phyloP scores from a whole-genome alignment of 2,329 filamentous ascomycete genomes.

The Chaetothyriales sp. region DNA sequence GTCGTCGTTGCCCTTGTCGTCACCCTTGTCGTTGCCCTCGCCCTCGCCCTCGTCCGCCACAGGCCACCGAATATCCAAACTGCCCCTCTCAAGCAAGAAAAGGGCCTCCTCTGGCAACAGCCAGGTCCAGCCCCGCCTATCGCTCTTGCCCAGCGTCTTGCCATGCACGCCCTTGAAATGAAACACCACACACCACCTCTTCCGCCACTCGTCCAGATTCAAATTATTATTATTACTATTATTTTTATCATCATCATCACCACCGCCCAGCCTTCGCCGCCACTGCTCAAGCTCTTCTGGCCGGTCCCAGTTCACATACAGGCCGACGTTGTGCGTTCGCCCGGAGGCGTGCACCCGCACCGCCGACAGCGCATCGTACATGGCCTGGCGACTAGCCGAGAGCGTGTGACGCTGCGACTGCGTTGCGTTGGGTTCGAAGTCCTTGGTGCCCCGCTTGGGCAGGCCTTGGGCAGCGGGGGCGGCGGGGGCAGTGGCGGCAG shows the following conservation, averaged over 20 bases:
- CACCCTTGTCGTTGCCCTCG: constrained; percentile 17
- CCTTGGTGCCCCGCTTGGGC: constrained; percentile 86
- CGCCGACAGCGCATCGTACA: constrained; percentile 73
- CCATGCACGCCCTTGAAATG: constrained; percentile 58
- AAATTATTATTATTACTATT: constrained; percentile 8
- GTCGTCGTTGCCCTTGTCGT: constrained; percentile 9
- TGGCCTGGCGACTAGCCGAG: constrained; percentile 65
- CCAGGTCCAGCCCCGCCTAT: constrained; percentile 56
- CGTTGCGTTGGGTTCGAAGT: constrained; percentile 89
- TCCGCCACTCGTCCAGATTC: constrained; percentile 2
- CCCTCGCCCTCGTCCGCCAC: constrained; percentile 20
- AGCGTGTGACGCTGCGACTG: constrained; percentile 63
- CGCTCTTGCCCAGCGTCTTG: constrained; percentile 59
- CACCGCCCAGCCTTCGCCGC: constrained; percentile 10
- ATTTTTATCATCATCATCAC: constrained; percentile 5
- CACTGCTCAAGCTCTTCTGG: constrained; percentile 3
- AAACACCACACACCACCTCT: constrained; percentile 46
- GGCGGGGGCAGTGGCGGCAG: no score
- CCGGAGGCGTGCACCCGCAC: constrained; percentile 54
- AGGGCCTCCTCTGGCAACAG: constrained; percentile 81
- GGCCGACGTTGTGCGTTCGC: constrained; percentile 51
- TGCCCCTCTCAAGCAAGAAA: constrained; percentile 76
- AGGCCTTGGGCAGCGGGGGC: constrained; percentile 24
- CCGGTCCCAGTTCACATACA: constrained; percentile 37
- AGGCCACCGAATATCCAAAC: constrained; percentile 76